These are phyloP conservation scores for Puccinia horiana DNA, from an alignment of 1,284 basidiomycete genomes.

Conservation along the genomic window DNA sequence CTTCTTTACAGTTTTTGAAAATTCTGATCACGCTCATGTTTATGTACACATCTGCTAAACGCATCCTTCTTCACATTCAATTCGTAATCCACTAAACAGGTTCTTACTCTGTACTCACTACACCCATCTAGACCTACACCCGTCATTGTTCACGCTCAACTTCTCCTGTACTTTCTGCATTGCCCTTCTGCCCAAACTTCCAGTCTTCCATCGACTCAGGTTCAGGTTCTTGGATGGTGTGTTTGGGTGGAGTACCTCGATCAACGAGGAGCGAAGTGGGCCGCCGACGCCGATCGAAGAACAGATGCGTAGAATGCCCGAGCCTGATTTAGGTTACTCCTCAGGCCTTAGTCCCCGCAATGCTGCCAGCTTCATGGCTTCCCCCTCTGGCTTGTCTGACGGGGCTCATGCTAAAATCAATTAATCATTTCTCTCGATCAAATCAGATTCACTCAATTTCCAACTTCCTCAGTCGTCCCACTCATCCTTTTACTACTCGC, in stretches of 20 bases:
- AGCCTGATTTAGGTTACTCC: slow-evolving; percentile 35
- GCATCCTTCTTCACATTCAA: slow-evolving; percentile 13
- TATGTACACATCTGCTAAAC: not conserved
- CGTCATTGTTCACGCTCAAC: slow-evolving; percentile 88
- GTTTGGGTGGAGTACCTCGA: slow-evolving; percentile 41
- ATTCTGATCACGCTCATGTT: not conserved
- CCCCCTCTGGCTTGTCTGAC: not conserved
- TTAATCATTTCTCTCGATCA: not conserved
- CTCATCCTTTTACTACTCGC: not conserved
- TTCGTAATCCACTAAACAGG: slow-evolving; percentile 61
- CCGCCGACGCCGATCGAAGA: slow-evolving; percentile 48
- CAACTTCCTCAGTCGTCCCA: not conserved
- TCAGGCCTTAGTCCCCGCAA: slow-evolving; percentile 10
- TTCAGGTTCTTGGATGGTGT: slow-evolving; percentile 52
- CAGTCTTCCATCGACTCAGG: slow-evolving; percentile 66
- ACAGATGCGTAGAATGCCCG: slow-evolving; percentile 39
- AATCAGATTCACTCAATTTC: not conserved
- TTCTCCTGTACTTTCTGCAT: slow-evolving; percentile 79
- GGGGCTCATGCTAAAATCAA: not conserved
- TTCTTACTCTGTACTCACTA: slow-evolving; percentile 98
- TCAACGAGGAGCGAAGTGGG: slow-evolving; percentile 39
- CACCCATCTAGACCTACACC: slow-evolving; percentile 79
- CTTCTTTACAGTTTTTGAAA: not conserved
- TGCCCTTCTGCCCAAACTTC: slow-evolving; percentile 89
- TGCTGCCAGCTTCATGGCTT: slow-evolving; percentile 12